phyloP scores from a whole-genome alignment of 1,139 yeast genomes.

The Yamadazyma friedrichii region DNA sequence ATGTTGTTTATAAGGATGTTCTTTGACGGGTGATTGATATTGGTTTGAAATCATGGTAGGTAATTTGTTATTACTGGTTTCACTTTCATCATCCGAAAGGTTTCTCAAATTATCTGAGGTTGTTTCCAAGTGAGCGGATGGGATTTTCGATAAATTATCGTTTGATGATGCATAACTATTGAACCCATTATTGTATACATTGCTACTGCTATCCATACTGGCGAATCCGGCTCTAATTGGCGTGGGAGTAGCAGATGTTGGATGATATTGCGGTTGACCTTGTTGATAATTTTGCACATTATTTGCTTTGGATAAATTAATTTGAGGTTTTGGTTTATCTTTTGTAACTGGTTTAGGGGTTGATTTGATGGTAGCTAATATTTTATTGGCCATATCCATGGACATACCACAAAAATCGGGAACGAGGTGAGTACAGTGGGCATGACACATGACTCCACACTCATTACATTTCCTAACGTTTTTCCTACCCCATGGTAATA shows the following conservation, averaged over 20 bases:
- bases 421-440: slow-evolving; percentile 88
- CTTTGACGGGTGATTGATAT: slow-evolving; percentile 31
- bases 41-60: slow-evolving; percentile 37
- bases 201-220: slow-evolving; percentile 13
- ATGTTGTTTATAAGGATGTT: slow-evolving; percentile 25
- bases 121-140: slow-evolving; percentile 8
- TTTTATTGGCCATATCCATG: slow-evolving; percentile 93
- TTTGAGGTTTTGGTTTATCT: slow-evolving; percentile 1
- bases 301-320: neutral
- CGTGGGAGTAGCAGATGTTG: slow-evolving; percentile 7
- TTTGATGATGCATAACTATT: too few relatives aligned
- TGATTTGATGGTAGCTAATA: slow-evolving; percentile 78
- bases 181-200: too few relatives aligned
- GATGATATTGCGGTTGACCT: neutral
- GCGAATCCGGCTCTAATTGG: slow-evolving; percentile 14
- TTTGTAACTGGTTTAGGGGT: slow-evolving; percentile 53
- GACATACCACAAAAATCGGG: slow-evolving; percentile 99
- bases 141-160: slow-evolving; percentile 8
- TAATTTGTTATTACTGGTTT: slow-evolving; percentile 19
- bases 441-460: slow-evolving; percentile 93
- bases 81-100: slow-evolving; percentile 28
- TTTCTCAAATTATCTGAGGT: slow-evolving; percentile 5
- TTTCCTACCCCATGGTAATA: slow-evolving; percentile 91
- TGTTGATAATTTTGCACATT: neutral
- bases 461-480: slow-evolving; percentile 94